These are phyloP conservation scores for Pseudogymnoascus sp. DNA, from an alignment of 2,329 filamentous ascomycete species.

Conservation along the genomic window DNA sequence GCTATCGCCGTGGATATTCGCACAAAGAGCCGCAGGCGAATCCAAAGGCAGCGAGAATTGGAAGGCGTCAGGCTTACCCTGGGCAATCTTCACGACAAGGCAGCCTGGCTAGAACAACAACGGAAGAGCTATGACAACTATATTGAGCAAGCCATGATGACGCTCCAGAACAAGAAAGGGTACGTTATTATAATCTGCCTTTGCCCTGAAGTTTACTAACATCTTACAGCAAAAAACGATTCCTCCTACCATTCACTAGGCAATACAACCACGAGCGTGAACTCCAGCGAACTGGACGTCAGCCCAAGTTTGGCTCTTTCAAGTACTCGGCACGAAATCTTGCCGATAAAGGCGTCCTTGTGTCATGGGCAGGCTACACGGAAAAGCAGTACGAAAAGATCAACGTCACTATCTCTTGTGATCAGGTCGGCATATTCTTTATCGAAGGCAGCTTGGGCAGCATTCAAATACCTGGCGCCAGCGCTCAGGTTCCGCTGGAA, in stretches of 20 bases:
- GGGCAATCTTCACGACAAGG: slow-evolving; percentile 73
- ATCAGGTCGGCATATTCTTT: slow-evolving; percentile 88
- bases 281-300: slow-evolving; percentile 81
- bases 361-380: slow-evolving; percentile 78
- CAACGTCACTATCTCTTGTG: slow-evolving; percentile 88
- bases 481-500: slow-evolving; percentile 80
- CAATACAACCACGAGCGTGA: slow-evolving; percentile 99
- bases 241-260: slow-evolving; percentile 93
- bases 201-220: not conserved
- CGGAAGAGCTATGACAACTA: slow-evolving; percentile 98
- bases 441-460: slow-evolving; percentile 85
- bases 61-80: slow-evolving; percentile 75
- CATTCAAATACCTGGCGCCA: slow-evolving; percentile 93
- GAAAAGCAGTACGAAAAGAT: slow-evolving; percentile 85
- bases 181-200: slow-evolving; percentile 34
- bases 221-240: slow-evolving; percentile 67
- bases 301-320: slow-evolving; percentile 95
- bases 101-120: slow-evolving; percentile 87
- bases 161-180: slow-evolving; percentile 93
- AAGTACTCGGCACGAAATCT: slow-evolving; percentile 91
- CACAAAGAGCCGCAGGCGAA: slow-evolving; percentile 86
- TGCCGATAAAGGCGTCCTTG: slow-evolving; percentile 86
- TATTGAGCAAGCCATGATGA: slow-evolving; percentile 97
- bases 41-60: slow-evolving; percentile 85
- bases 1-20: slow-evolving; percentile 94